These are phyloP conservation scores for Starmera stellimalicola DNA, from an alignment of 1,139 yeast species.

Conservation along the genomic window DNA sequence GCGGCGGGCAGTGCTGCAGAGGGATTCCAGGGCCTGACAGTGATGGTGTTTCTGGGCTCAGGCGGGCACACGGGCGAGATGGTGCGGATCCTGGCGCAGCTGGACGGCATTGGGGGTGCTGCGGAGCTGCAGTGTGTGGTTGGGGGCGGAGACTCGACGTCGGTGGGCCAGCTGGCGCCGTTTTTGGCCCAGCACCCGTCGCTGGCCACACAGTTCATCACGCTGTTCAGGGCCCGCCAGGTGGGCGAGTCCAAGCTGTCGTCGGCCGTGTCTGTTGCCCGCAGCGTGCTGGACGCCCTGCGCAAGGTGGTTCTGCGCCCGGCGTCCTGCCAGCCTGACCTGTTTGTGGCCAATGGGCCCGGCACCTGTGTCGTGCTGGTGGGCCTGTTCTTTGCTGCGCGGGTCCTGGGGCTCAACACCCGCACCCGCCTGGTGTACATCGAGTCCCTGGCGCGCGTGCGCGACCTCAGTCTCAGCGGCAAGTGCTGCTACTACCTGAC, in stretches of 20 bases:
- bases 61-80: conserved; percentile 98
- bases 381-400: conserved; percentile 34
- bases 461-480: conserved; percentile 69
- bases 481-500: conserved; percentile 55
- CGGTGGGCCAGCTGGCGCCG: conserved; percentile 38
- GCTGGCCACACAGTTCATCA: conserved; percentile 20
- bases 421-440: conserved; percentile 68
- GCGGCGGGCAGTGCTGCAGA: conserved; percentile 1
- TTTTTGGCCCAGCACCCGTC: conserved; percentile 25
- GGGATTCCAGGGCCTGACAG: conserved; percentile 1
- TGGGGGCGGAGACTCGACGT: conserved; percentile 49
- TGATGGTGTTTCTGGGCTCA: conserved; percentile 62
- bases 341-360: conserved; percentile 81
- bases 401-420: conserved; percentile 37
- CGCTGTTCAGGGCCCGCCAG: conserved; percentile 64
- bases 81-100: conserved; percentile 50
- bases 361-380: conserved; percentile 79
- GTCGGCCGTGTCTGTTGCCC: conserved; percentile 43
- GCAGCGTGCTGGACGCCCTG: conserved; percentile 1
- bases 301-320: not conserved
- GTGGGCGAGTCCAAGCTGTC: conserved; percentile 56
- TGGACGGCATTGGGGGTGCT: conserved; percentile 22
- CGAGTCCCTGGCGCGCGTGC: conserved; percentile 85
- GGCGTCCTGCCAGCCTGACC: conserved; percentile 32
- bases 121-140: conserved; percentile 21